A percentile compares a stretch with the other conserved stretches of the same genome.
Conservation (phyloP, 768 basidiomycete genomes). For the Tubosaeta sp. region DNA sequence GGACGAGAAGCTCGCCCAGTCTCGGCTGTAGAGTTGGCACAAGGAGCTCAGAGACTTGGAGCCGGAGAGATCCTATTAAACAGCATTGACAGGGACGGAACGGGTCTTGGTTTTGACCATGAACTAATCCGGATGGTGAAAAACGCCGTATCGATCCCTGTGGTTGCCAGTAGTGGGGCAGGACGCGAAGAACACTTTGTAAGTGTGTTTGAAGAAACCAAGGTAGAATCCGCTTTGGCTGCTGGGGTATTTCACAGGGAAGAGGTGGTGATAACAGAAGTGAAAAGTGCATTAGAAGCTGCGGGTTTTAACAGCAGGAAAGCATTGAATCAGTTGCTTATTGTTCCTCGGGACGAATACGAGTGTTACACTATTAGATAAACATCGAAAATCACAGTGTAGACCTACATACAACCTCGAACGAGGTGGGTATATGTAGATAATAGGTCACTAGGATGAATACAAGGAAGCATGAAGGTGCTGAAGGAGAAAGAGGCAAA, state of each 20-base stretch:
- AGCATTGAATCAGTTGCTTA: not conserved
- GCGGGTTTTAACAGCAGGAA: slow-evolving; percentile 49
- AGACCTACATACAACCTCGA: slow-evolving; percentile 34
- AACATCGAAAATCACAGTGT: slow-evolving; percentile 18
- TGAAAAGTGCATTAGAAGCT: slow-evolving; percentile 56
- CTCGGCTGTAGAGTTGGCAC: slow-evolving; percentile 87
- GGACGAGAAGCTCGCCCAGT: slow-evolving; percentile 80
- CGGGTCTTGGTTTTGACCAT: slow-evolving; percentile 86
- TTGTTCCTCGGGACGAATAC: slow-evolving; percentile 3
- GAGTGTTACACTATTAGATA: slow-evolving; percentile 30
- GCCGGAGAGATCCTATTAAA: slow-evolving; percentile 96
- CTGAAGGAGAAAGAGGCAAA: slow-evolving; percentile 3
- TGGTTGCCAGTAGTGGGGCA: slow-evolving; percentile 94
- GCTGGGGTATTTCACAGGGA: slow-evolving; percentile 96
- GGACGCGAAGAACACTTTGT: slow-evolving; percentile 79
- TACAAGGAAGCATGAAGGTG: slow-evolving; percentile 28
- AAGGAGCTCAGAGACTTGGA: slow-evolving; percentile 85
- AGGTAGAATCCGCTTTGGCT: slow-evolving; percentile 87
- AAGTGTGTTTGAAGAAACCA: slow-evolving; percentile 77
- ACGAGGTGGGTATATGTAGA: slow-evolving; percentile 31
- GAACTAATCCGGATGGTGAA: slow-evolving; percentile 77
- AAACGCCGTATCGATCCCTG: slow-evolving; percentile 76
- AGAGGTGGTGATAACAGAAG: slow-evolving; percentile 78
- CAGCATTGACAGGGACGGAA: slow-evolving; percentile 95
- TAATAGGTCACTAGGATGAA: slow-evolving; percentile 26